A percentile compares a stretch with the other conserved stretches of the same genome.
These are phyloP conservation scores for Vigna angularis DNA, from an alignment of 306 rosid genomes.

Conservation along the genomic window DNA sequence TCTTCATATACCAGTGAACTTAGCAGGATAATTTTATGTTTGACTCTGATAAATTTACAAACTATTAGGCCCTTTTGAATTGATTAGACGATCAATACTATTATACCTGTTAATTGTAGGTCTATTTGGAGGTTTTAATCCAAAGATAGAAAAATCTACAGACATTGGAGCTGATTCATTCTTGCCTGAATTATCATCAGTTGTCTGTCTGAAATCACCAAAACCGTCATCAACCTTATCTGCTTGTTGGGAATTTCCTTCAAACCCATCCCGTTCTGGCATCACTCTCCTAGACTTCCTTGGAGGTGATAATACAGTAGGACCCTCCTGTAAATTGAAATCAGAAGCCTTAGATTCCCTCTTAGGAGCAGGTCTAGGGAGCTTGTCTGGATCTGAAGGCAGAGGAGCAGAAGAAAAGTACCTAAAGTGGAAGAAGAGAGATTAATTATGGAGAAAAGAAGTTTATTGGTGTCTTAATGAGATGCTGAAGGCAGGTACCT, in stretches of 20 bases:
- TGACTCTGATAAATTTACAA: slow-evolving; percentile 16
- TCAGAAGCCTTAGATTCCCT: slow-evolving; percentile 66
- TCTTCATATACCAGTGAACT: background rate
- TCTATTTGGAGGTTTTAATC: slow-evolving; percentile 79
- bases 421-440: slow-evolving; percentile 50
- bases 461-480: slow-evolving; percentile 11
- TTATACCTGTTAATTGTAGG: slow-evolving; percentile 88
- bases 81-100: background rate
- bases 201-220: slow-evolving; percentile 56
- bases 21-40: background rate
- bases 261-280: slow-evolving; percentile 75
- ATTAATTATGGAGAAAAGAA: slow-evolving; percentile 33
- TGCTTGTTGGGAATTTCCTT: slow-evolving; percentile 57
- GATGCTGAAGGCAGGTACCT: slow-evolving; percentile 57
- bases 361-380: slow-evolving; percentile 93
- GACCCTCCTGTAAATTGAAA: slow-evolving; percentile 68
- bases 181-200: slow-evolving; percentile 71
- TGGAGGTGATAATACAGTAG: slow-evolving; percentile 86
- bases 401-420: slow-evolving; percentile 80
- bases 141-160: slow-evolving; percentile 87
- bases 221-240: slow-evolving; percentile 59
- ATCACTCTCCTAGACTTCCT: slow-evolving; percentile 91
- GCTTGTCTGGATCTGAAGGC: slow-evolving; percentile 81
- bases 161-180: slow-evolving; percentile 73
- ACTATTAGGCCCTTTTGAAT: slow-evolving; percentile 16